phyloP scores from a whole-genome alignment of 306 rosid genomes.

The Leucaena leucocephala region DNA sequence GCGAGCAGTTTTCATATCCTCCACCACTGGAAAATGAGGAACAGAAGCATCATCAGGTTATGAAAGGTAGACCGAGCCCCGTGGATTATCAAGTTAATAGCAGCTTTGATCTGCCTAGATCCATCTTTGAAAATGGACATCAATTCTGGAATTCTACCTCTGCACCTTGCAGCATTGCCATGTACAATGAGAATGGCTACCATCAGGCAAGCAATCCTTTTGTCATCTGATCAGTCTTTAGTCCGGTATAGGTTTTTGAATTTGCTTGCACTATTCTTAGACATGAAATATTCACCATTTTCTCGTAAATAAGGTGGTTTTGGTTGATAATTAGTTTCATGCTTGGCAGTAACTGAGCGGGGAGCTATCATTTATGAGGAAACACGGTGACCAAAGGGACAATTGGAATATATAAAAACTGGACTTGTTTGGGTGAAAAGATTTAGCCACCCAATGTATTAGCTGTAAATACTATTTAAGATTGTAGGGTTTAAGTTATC shows the following conservation, averaged over 20 bases:
- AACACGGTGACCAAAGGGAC: constrained; percentile 34
- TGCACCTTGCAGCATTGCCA: constrained; percentile 59
- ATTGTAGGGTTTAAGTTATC: constrained; percentile 39
- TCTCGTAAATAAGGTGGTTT: not conserved
- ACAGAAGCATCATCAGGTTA: constrained; percentile 37
- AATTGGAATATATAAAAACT: constrained; percentile 4
- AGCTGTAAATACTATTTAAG: constrained; percentile 52
- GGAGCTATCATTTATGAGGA: not conserved
- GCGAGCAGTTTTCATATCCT: constrained; percentile 60
- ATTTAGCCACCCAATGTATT: constrained; percentile 18
- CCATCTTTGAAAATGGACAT: constrained; percentile 58
- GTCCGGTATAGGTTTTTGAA: not conserved
- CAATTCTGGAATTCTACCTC: constrained; percentile 62
- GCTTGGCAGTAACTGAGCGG: constrained; percentile 59
- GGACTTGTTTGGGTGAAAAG: constrained; percentile 17
- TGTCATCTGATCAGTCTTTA: constrained; percentile 10
- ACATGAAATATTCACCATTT: constrained; percentile 11
- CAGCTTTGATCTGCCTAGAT: constrained; percentile 51
- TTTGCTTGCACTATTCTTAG: not conserved
- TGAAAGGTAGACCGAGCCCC: constrained; percentile 43
- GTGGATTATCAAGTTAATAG: constrained; percentile 58
- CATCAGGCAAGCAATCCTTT: constrained; percentile 51
- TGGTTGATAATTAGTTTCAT: constrained; percentile 32
- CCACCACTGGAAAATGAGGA: constrained; percentile 48
- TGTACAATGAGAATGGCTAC: constrained; percentile 55